Evolutionary conservation across 176 grass and related monocot species (phyloP).

Genomic region (Aegilops bicornis): DNA sequence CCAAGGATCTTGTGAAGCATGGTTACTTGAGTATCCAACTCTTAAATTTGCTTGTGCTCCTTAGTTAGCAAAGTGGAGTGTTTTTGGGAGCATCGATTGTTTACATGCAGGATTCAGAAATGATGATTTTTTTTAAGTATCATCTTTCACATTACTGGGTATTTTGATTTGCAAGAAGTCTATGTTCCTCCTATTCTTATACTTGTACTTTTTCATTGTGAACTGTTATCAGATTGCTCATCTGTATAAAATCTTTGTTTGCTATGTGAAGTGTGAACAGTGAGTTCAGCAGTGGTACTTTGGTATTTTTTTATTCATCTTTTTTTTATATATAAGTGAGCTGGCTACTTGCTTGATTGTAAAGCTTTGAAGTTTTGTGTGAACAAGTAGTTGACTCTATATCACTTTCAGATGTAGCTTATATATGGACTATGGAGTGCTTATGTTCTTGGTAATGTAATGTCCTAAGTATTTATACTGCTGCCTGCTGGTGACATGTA

Average conservation of each 20-base stretch:
- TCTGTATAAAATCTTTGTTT: not conserved
- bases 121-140: not conserved
- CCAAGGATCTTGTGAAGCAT: not conserved
- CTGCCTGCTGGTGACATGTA: not conserved
- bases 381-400: not conserved
- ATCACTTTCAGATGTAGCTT: not conserved
- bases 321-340: not conserved
- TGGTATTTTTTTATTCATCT: not conserved
- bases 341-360: not conserved
- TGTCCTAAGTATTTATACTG: not conserved
- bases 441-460: not conserved
- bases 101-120: not conserved
- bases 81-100: not conserved
- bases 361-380: not conserved
- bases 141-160: not conserved
- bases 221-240: not conserved
- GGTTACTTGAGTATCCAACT: not conserved
- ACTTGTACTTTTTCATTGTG: not conserved
- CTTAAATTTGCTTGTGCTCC: not conserved
- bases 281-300: not conserved
- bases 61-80: not conserved
- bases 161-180: not conserved
- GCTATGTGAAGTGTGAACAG: not conserved
- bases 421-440: slow-evolving; percentile 8
- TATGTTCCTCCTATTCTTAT: not conserved